Conservation (phyloP, 2,329 filamentous ascomycete species). For the Cladosporium phlei region DNA sequence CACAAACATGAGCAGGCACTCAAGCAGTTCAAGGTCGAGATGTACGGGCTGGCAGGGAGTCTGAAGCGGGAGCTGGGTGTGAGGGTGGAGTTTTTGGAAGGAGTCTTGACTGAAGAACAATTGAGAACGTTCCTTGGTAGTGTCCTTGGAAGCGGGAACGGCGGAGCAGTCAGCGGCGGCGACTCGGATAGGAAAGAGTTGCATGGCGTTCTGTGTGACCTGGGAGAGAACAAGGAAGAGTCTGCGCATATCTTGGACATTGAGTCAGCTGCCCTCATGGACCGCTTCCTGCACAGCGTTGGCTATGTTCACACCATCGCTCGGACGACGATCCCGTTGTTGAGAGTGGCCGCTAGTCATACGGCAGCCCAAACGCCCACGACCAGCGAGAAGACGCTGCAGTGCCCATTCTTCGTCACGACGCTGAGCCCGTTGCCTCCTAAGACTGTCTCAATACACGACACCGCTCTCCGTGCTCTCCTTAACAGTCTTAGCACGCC, state of each 20-base stretch:
- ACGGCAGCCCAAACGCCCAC: background rate
- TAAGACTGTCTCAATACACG: constrained; percentile 3
- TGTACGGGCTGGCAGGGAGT: constrained; percentile 20
- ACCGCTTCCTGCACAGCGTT: constrained; percentile 22
- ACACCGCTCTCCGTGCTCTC: constrained; percentile 10
- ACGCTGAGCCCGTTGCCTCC: constrained; percentile 6
- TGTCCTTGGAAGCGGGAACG: background rate
- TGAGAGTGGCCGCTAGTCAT: constrained; percentile 1
- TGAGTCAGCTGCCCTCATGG: constrained; percentile 18
- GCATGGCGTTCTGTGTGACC: constrained; percentile 26
- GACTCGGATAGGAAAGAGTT: constrained; percentile 16
- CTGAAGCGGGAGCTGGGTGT: constrained; percentile 24
- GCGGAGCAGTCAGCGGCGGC: constrained; percentile 14
- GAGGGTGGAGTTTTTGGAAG: constrained; percentile 16
- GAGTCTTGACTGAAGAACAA: constrained; percentile 18
- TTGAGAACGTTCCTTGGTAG: constrained; percentile 16
- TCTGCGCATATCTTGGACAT: constrained; percentile 21
- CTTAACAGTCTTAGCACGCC: constrained; percentile 16
- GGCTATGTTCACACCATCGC: constrained; percentile 24
- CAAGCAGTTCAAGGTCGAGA: constrained; percentile 23
- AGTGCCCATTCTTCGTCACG: constrained; percentile 6
- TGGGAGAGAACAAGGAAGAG: constrained; percentile 4
- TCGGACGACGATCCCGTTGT: background rate
- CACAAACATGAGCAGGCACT: constrained; percentile 15
- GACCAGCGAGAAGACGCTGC: background rate